Evolutionary conservation across 140 eudicot genomes (phyloP).

Genomic region (Erigeron philadelphicus): DNA sequence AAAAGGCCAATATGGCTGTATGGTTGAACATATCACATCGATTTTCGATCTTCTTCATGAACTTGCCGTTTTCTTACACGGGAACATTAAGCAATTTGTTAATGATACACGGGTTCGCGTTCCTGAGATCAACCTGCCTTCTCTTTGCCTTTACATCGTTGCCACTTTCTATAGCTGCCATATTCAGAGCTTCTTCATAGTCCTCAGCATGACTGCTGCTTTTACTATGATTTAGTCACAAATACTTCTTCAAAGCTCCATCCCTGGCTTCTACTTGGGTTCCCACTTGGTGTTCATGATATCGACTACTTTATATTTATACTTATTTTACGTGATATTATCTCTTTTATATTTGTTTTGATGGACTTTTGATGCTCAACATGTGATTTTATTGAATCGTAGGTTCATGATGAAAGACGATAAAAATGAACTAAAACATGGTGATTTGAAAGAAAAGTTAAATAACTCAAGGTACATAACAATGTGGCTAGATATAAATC

Average conservation of each 20-base stretch:
- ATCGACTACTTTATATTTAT: too few species aligned
- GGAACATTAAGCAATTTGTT: constrained; percentile 19
- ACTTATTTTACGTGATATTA: too few species aligned
- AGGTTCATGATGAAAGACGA: too few species aligned
- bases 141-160: neutral
- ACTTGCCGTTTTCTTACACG: constrained; percentile 21
- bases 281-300: neutral
- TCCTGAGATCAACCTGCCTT: constrained; percentile 4
- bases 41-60: constrained; percentile 18
- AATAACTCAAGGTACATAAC: too few species aligned
- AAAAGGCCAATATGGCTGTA: neutral
- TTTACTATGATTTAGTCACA: constrained; percentile 23
- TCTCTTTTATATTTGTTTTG: too few species aligned
- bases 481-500: too few species aligned
- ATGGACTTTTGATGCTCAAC: too few species aligned
- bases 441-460: too few species aligned
- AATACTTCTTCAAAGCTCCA: constrained; percentile 25
- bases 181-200: constrained; percentile 24
- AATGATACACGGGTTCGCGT: constrained; percentile 9
- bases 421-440: too few species aligned
- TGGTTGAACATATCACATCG: constrained; percentile 25
- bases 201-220: constrained; percentile 16
- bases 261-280: constrained; percentile 24
- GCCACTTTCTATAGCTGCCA: constrained; percentile 15
- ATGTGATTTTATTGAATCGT: too few species aligned